These are phyloP conservation scores for Artemisia argyi DNA, from an alignment of 129 eudicot species.

Conservation along the genomic window DNA sequence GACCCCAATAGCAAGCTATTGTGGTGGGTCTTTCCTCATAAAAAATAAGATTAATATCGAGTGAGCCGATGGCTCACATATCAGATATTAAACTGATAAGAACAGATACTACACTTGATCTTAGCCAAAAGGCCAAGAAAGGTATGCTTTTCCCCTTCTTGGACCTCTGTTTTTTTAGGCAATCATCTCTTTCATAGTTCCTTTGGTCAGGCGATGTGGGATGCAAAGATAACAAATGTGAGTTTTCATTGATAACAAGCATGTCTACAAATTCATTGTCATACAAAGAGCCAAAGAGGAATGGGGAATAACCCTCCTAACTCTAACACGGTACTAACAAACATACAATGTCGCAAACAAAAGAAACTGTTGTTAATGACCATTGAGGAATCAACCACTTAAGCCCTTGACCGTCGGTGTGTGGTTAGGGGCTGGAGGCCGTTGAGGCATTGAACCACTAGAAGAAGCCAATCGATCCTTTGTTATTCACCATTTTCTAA, in stretches of 20 bases:
- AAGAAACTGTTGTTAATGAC: no score
- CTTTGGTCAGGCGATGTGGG: background rate
- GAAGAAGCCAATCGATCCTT: no score
- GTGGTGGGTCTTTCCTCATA: conserved; percentile 18
- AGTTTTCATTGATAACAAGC: background rate
- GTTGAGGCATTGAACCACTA: no score
- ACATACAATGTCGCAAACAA: no score
- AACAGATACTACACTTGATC: conserved; percentile 79
- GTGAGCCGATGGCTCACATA: conserved; percentile 50
- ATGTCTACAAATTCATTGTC: no score
- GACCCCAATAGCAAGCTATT: background rate
- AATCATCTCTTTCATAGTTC: no score
- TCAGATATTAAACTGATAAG: conserved; percentile 74
- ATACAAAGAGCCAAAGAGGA: no score
- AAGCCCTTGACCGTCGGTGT: no score
- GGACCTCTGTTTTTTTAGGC: no score
- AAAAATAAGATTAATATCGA: conserved; percentile 58
- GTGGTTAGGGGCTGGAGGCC: no score
- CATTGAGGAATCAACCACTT: no score
- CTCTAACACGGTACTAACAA: background rate
- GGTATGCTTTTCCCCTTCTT: conserved; percentile 33
- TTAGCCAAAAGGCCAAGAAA: conserved; percentile 82
- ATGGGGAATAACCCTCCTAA: background rate
- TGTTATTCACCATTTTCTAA: no score
- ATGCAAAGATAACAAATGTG: background rate